Evolutionary conservation across 1,284 basidiomycete species (phyloP).

Genomic region (Abortiporus biennis): DNA sequence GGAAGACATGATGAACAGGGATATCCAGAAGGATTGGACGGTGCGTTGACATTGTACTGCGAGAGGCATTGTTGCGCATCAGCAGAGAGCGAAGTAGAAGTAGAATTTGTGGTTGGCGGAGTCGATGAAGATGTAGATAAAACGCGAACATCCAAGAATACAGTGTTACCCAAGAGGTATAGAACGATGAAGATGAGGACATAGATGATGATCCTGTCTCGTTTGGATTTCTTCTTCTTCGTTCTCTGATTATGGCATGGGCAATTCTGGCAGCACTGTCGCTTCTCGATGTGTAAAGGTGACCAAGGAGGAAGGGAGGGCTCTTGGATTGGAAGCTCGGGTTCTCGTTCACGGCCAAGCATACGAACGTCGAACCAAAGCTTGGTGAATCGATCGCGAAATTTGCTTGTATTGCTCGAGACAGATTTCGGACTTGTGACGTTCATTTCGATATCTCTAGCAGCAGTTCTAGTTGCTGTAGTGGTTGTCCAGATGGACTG

Average conservation of each 20-base stretch:
- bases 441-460: slow-evolving; percentile 11
- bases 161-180: slow-evolving; percentile 34
- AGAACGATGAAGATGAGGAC: slow-evolving; percentile 35
- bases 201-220: slow-evolving; percentile 23
- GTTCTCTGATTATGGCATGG: slow-evolving; percentile 19
- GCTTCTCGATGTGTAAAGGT: slow-evolving; percentile 35
- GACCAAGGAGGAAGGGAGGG: slow-evolving; percentile 27
- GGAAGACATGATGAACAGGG: slow-evolving; percentile 44
- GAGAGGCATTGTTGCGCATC: slow-evolving; percentile 39
- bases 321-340: slow-evolving; percentile 23
- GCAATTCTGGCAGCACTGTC: slow-evolving; percentile 24
- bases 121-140: slow-evolving; percentile 14
- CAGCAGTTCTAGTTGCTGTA: slow-evolving; percentile 14
- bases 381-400: slow-evolving; percentile 30
- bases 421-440: slow-evolving; percentile 7
- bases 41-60: slow-evolving; percentile 42
- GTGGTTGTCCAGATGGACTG: slow-evolving; percentile 19
- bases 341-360: slow-evolving; percentile 16
- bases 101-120: slow-evolving; percentile 9
- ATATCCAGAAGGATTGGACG: slow-evolving; percentile 35
- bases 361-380: slow-evolving; percentile 31
- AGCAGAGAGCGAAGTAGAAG: slow-evolving; percentile 27
- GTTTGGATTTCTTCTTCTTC: slow-evolving; percentile 24
- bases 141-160: slow-evolving; percentile 35
- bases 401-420: slow-evolving; percentile 1